A percentile compares a stretch with the other conserved stretches of the same genome.
Conservation (phyloP, 2,329 filamentous ascomycete genomes). For the Torrubiella hemipterigena region DNA sequence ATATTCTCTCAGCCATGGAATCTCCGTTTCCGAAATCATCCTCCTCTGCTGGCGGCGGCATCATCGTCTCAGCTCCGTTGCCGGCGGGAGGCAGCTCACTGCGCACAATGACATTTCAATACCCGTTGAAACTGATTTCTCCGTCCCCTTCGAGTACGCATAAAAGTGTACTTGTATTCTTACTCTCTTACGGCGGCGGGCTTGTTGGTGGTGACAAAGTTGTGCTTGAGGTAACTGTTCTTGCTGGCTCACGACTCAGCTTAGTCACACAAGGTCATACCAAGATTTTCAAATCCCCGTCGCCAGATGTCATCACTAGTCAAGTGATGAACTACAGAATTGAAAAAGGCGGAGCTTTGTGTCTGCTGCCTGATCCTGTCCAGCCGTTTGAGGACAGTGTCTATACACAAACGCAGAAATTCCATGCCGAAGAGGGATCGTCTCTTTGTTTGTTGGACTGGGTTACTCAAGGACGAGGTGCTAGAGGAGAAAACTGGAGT, state of each 20-base stretch:
- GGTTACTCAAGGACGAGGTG: conserved; percentile 79
- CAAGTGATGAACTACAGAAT: conserved; percentile 44
- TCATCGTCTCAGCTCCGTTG: conserved; percentile 59
- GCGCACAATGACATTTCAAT: conserved; percentile 72
- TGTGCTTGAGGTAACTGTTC: conserved; percentile 57
- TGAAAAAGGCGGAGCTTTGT: conserved; percentile 39
- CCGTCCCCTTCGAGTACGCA: conserved; percentile 55
- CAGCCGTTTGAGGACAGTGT: conserved; percentile 79
- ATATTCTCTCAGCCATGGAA: conserved; percentile 23
- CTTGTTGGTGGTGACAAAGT: conserved; percentile 81
- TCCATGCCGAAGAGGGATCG: conserved; percentile 44
- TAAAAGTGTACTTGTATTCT: conserved; percentile 67
- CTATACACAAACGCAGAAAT: conserved; percentile 76
- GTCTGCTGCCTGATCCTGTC: conserved; percentile 77
- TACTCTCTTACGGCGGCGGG: conserved; percentile 89
- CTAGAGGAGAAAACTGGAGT: conserved; percentile 82
- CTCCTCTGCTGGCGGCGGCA: conserved; percentile 65
- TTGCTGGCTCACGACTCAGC: conserved; percentile 51
- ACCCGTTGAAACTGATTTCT: conserved; percentile 87
- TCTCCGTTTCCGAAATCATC: conserved; percentile 71
- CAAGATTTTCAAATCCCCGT: conserved; percentile 80
- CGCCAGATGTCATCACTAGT: conserved; percentile 40
- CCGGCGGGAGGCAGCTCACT: conserved; percentile 62
- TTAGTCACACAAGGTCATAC: conserved; percentile 70
- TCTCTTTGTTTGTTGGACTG: conserved; percentile 81